These are phyloP conservation scores for Penicillium antarcticum DNA, from an alignment of 495 filamentous ascomycete species.

Conservation along the genomic window DNA sequence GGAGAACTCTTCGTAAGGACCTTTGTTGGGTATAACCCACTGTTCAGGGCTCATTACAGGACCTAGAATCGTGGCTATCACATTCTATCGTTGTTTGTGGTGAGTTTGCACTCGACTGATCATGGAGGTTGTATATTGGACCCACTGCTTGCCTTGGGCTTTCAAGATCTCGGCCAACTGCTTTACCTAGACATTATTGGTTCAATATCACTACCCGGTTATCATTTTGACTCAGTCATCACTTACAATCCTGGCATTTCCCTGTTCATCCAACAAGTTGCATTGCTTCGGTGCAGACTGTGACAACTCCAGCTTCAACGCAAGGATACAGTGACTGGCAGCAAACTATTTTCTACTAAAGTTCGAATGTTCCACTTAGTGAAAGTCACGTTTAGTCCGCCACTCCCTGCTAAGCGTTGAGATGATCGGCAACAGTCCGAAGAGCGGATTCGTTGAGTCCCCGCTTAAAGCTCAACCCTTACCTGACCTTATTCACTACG, in stretches of 20 bases:
- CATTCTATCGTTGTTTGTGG: neutral
- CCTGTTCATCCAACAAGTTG: neutral
- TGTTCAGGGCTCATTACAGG: no score
- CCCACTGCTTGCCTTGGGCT: neutral
- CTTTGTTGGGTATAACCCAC: no score
- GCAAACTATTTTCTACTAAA: neutral
- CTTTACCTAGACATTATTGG: no score
- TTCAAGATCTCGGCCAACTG: no score
- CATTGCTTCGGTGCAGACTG: neutral
- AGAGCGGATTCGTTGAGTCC: constrained; percentile 1
- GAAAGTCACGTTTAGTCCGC: neutral
- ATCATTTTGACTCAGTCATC: no score
- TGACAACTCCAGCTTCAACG: neutral
- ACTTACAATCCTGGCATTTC: no score
- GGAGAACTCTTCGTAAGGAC: no score
- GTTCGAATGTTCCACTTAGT: neutral
- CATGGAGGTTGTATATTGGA: neutral
- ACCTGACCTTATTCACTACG: neutral
- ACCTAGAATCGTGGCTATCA: no score
- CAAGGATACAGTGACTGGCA: neutral
- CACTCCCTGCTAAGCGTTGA: neutral
- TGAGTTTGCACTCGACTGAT: neutral
- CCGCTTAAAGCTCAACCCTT: constrained; percentile 14
- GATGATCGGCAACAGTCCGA: neutral
- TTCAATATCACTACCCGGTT: no score